Percentiles rank a stretch among this genome's conserved stretches.
These are phyloP conservation scores for Hyphopichia wangnamkhiaoensis DNA, from an alignment of 1,139 yeast species.

Conservation along the genomic window DNA sequence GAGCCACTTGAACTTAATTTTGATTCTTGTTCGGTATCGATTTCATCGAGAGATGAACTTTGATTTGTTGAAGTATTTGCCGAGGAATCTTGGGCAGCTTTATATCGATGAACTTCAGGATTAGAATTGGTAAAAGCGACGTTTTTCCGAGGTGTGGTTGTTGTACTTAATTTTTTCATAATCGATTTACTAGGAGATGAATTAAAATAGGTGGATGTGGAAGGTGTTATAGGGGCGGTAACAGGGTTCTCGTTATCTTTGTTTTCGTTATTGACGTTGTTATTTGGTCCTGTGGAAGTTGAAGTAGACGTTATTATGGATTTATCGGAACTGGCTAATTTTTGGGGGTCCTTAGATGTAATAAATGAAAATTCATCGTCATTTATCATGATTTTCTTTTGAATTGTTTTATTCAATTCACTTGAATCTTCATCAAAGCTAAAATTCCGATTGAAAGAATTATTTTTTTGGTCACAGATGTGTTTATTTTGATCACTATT, in stretches of 20 bases:
- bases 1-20: too few relatives aligned
- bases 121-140: slow-evolving; percentile 37
- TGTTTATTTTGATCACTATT: not conserved
- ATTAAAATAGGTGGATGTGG: slow-evolving; percentile 8
- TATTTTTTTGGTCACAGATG: slow-evolving; percentile 4
- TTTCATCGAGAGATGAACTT: slow-evolving; percentile 1
- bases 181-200: slow-evolving; percentile 44
- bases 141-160: slow-evolving; percentile 38
- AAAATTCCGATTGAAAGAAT: slow-evolving; percentile 30
- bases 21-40: too few relatives aligned
- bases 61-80: slow-evolving; percentile 9
- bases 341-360: not conserved
- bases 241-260: not conserved
- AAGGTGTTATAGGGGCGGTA: not conserved
- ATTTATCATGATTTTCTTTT: slow-evolving; percentile 8
- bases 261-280: not conserved
- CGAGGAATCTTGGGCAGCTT: slow-evolving; percentile 6
- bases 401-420: slow-evolving; percentile 17
- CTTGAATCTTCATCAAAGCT: slow-evolving; percentile 20
- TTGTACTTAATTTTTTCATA: slow-evolving; percentile 32
- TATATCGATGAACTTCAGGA: slow-evolving; percentile 41
- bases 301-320: not conserved
- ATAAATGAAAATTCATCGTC: slow-evolving; percentile 4
- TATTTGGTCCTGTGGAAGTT: not conserved
- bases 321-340: not conserved